These are phyloP conservation scores for Cordyceps javanica DNA, from an alignment of 2,329 filamentous ascomycete species.

Conservation along the genomic window DNA sequence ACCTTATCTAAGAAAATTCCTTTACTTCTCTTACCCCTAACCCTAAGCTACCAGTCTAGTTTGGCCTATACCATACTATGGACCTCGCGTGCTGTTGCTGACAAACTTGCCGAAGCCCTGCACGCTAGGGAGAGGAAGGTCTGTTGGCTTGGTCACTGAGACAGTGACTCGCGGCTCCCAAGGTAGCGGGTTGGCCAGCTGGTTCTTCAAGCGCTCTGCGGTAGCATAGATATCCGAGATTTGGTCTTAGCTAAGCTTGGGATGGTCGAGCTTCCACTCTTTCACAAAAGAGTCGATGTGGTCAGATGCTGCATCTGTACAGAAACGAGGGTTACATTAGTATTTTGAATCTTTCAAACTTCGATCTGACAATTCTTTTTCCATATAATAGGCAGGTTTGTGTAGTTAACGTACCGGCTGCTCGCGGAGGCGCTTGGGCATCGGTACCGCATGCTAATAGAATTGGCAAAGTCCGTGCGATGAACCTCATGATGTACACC, in stretches of 20 bases:
- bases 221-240: constrained; percentile 3
- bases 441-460: too few species aligned
- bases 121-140: neutral
- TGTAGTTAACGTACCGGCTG: too few species aligned
- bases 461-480: too few species aligned
- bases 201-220: neutral
- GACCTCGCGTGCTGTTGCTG: neutral
- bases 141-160: constrained; percentile 1
- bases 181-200: neutral
- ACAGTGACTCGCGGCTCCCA: neutral
- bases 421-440: too few species aligned
- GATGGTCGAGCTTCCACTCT: neutral
- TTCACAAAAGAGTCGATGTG: neutral
- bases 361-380: too few species aligned
- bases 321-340: neutral
- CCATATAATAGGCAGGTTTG: too few species aligned
- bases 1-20: too few species aligned
- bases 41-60: too few species aligned
- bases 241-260: neutral
- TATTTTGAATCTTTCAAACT: neutral
- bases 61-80: too few species aligned
- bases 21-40: too few species aligned
- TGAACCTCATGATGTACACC: too few species aligned
- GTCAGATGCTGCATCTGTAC: neutral
- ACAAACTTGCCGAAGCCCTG: neutral